Percentiles rank a stretch among this genome's conserved stretches.
These are phyloP conservation scores for Pelargonium fulgidum DNA, from an alignment of 441 rosid genomes.

Conservation along the genomic window DNA sequence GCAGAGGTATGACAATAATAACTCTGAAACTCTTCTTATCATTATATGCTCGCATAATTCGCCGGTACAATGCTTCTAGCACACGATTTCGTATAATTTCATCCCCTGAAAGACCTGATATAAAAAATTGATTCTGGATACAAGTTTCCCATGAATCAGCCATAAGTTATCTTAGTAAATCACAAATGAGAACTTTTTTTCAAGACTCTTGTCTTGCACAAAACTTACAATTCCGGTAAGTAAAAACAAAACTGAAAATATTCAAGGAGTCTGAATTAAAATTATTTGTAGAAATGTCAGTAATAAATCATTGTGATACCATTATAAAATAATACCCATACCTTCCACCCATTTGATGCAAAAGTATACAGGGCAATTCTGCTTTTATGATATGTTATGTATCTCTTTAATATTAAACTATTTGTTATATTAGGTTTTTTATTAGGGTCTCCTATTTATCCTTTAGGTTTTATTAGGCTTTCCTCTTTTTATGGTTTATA, in stretches of 20 bases:
- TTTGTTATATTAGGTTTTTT: no score
- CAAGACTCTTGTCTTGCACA: slow-evolving; percentile 15
- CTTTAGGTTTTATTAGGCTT: no score
- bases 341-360: background rate
- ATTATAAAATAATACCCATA: background rate
- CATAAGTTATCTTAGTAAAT: slow-evolving; percentile 35
- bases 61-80: slow-evolving; percentile 73
- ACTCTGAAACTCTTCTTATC: slow-evolving; percentile 85
- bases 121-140: slow-evolving; percentile 97
- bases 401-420: background rate
- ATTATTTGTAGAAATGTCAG: background rate
- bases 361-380: background rate
- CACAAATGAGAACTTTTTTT: slow-evolving; percentile 14
- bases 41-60: slow-evolving; percentile 74
- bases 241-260: background rate
- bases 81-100: slow-evolving; percentile 79
- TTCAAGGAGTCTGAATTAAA: background rate
- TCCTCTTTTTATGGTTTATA: no score
- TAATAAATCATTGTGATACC: background rate
- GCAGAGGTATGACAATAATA: slow-evolving; percentile 86
- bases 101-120: slow-evolving; percentile 97
- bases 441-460: no score
- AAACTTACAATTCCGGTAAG: background rate
- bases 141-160: slow-evolving; percentile 36
- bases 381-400: background rate